Conservation (phyloP, 441 rosid species). For the Euphorbia corollata region DNA sequence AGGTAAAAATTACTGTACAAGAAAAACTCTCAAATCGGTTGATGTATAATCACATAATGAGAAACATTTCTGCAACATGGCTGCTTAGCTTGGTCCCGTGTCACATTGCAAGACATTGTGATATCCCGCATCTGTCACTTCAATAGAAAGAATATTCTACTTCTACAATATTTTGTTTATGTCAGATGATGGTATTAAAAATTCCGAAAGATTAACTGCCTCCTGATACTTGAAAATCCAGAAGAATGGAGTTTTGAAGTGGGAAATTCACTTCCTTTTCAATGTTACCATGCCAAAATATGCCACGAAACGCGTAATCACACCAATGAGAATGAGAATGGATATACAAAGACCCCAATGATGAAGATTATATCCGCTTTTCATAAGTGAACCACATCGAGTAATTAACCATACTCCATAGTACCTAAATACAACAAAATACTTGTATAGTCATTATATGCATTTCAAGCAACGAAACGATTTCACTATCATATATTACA, state of each 20-base stretch:
- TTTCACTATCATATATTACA: neutral
- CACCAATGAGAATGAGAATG: constrained; percentile 54
- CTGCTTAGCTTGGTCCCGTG: neutral
- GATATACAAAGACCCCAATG: constrained; percentile 52
- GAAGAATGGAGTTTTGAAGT: neutral
- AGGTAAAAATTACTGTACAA: neutral
- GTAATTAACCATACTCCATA: constrained; percentile 87
- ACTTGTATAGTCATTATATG: constrained; percentile 66
- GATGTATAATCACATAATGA: neutral
- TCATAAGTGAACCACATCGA: constrained; percentile 54
- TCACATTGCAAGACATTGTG: neutral
- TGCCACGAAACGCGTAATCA: constrained; percentile 49
- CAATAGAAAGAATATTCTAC: too few relatives aligned
- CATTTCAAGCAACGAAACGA: constrained; percentile 77
- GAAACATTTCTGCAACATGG: neutral
- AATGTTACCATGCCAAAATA: constrained; percentile 57
- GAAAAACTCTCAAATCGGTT: neutral
- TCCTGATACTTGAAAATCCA: constrained; percentile 6
- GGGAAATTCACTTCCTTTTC: constrained; percentile 51
- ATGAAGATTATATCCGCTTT: constrained; percentile 49
- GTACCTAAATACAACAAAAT: constrained; percentile 49
- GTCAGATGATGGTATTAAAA: neutral
- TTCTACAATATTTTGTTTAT: neutral
- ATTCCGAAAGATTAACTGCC: neutral
- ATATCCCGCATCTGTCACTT: too few relatives aligned